Base-by-base conservation (phyloP, 805 yeast species). In the Ogataea parapolymorpha region DNA sequence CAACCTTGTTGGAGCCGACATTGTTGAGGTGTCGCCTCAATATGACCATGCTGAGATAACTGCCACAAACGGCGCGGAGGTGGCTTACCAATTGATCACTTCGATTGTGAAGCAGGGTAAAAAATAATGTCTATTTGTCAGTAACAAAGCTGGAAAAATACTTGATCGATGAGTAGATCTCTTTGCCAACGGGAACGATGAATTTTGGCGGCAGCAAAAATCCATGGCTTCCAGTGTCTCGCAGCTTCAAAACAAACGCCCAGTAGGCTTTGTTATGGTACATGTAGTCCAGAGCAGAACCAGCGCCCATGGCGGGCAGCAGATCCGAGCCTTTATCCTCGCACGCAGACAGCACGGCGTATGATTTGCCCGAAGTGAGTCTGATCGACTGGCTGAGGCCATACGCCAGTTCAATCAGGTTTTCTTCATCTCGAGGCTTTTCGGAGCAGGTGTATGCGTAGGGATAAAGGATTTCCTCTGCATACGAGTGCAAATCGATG, bases 151-250 rank as follows among this genome's bases (percentile, higher is more conserved):
- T 68, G 42, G 81, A 77, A 61, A 86, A 85, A 52, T 80, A 82
- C 50, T 74, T 75, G 17, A 85, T 66, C 2, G 89, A 82, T 1
- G 82, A 74, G 56, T 79, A 79, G 18, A 82, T 72, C 60, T 88
- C 95, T 40, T 68, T 66, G 1, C 95, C 95, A 7, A 85, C 95
- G 1, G 95, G 91, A 17, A 58, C 67, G 41, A 88, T 87, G 55
- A 68, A 77, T 51, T 75, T 75, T 1, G 80, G 54, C 6, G 96
- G 95, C 30, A 87, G 66, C 49, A 88, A 68, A 56, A 86, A 88
- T 1, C 96, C 96, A 55, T 84, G 90, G 35, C 77, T 72, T 0
- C 95, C 95, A 14, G 83, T 75, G 56, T 87, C 95, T 54, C 95
- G 72, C 41, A 88, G 67, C 62, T 87, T 85, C 43, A 88, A 65